Base-by-base conservation (phyloP, 177 flowering plant species). In the Vitis hybrid region DNA sequence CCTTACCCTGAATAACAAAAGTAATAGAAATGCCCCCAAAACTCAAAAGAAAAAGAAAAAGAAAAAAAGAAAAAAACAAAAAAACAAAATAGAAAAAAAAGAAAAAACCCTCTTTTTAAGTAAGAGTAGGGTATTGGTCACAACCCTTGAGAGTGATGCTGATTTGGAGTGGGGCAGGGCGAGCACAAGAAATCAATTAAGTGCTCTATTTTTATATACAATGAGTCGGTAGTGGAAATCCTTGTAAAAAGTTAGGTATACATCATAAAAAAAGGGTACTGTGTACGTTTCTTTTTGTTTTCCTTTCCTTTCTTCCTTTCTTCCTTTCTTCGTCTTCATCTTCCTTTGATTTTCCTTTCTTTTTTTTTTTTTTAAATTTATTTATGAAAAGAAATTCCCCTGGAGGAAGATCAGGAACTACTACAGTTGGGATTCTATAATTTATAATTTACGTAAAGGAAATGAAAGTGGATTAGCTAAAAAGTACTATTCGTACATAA, bases 171-270 rank as follows among this genome's bases (percentile, higher is more conserved):
- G 55, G 30, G 52, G 26, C 21, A 64, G 55, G 10, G 18, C 14
- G 12, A 3, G 55, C 55, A 64, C 4, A 49, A 8, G 30, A 8
- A 34, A 49, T 49, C 54, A 49, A 50, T 64, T 23, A 48, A 49
- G 52, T 50, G 21, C 55, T 11, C 7, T 17, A 13, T 10, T 64
- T 19, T 63, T 39, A 39, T 39, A 39, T 4, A 63, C 49, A 52
- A 63, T 48, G 54, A 32, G 50, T 6, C 39, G 2, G 5, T 64
- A 49, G 66, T 64, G 66, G 66, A 64, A 64, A 48, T 64, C 66
- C 55, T 48, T 48, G 66, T 19, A 19, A 18, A 19, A 64, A 64
- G 55, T 64, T 49, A 64, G 66, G 66, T 49, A 48, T 30, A 49
- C 6, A 64, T 10, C 17, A n/a, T 9, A 18, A 9, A 60, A 21